A percentile compares a stretch with the other conserved stretches of the same genome.
Evolutionary conservation across 306 rosid genomes (phyloP).

Genomic region (Rosa rugosa): DNA sequence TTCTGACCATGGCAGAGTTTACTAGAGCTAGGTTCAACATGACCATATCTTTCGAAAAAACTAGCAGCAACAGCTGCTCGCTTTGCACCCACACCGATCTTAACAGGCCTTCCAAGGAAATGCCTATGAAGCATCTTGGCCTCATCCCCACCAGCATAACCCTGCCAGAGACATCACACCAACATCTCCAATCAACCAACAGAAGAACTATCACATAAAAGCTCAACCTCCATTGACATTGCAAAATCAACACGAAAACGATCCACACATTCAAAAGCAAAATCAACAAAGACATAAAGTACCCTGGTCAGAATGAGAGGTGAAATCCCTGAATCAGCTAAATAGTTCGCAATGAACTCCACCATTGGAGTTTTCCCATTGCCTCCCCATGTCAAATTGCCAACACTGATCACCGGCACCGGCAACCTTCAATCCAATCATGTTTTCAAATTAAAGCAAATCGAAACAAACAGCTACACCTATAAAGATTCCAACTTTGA

Average conservation of each 20-base stretch:
- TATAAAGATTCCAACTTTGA: neutral
- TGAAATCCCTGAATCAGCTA: conserved; percentile 53
- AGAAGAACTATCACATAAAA: conserved; percentile 17
- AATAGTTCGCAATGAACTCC: conserved; percentile 68
- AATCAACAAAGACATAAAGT: conserved; percentile 7
- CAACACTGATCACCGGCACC: conserved; percentile 76
- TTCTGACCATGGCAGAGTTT: conserved; percentile 24
- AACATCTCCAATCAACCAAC: conserved; percentile 2
- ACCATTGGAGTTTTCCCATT: conserved; percentile 97
- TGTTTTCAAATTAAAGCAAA: neutral
- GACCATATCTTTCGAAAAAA: conserved; percentile 62
- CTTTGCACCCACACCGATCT: conserved; percentile 80
- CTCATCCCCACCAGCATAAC: conserved; percentile 96
- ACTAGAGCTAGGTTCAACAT: conserved; percentile 38
- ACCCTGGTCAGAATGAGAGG: conserved; percentile 87
- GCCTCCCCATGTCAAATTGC: conserved; percentile 97
- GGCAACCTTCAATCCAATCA: conserved; percentile 43
- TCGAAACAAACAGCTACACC: neutral
- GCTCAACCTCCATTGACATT: conserved; percentile 1
- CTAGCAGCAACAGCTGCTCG: conserved; percentile 57
- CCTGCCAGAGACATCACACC: conserved; percentile 45
- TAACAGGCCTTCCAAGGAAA: conserved; percentile 57
- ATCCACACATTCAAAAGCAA: neutral
- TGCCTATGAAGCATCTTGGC: conserved; percentile 84
- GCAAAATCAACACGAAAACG: neutral